Base-by-base conservation (phyloP, 495 filamentous ascomycete genomes). In the Penicillium manginii region DNA sequence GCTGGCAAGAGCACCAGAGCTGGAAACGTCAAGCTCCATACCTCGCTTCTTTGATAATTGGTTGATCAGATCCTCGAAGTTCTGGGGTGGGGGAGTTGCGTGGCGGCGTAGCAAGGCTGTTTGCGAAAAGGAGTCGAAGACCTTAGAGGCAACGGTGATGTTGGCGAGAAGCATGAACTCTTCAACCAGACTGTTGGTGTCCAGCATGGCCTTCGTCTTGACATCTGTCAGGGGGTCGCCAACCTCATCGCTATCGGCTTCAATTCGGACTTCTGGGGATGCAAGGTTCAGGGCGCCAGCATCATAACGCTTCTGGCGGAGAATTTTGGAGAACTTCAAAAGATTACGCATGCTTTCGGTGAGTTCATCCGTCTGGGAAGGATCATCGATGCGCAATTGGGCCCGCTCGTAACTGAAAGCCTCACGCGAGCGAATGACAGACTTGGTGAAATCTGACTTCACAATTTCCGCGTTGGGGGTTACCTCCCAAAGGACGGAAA, bases 81-180 rank as follows among this genome's bases (percentile, higher is more conserved):
- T 98, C 58, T 91, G 90, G 54, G 91, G 91, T 4, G 96, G 94
- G 1, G 94, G 94, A 12, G 93, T 88, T 32, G 84, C 90, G 80
- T 98, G 94, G 32, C 94, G 86, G 50, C 94, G 90, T 9, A 98
- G 85, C 68, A 98, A 84, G 40, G 96, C 96, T 2, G 93, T 98
- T 71, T 97, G 93, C 0, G 94, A 92, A 78, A 96, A 98, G 12
- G 91, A 84, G 51, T 87, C 81, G 76, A 93, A 91, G 63, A 96
- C 91, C 67, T 91, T 96, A 39, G 84, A 77, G 7, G 92, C 94
- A 22, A 98, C 94, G 58, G 86, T 91, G 68, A 90, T 96, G 74
- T 98, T 98, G 78, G 96, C 94, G 67, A 98, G 90, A 66, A 98
- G 82, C 94, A 98, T 98, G 81, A 98, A 98, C 65, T 98, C 94